A percentile compares a stretch with the other conserved stretches of the same genome.
Conservation (phyloP, 2,329 filamentous ascomycete genomes). For the Fusarium camptoceras region DNA sequence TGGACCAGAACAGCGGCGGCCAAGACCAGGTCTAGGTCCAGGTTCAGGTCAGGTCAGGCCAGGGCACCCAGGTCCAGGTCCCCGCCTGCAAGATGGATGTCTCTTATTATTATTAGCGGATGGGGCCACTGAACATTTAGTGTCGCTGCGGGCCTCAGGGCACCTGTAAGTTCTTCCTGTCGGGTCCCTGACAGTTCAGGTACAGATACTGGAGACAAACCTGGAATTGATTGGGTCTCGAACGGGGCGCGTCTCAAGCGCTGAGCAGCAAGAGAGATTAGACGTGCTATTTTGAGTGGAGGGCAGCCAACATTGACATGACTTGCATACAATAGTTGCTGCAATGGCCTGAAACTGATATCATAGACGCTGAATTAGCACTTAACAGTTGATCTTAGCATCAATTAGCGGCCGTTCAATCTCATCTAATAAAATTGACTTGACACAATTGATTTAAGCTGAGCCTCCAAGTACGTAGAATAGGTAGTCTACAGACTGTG, state of each 20-base stretch:
- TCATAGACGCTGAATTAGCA: slow-evolving; percentile 27
- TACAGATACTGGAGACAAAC: slow-evolving; percentile 22
- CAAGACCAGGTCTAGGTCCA: background rate
- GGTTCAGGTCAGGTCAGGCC: slow-evolving; percentile 5
- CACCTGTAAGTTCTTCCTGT: slow-evolving; percentile 32
- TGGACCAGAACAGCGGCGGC: slow-evolving; percentile 3
- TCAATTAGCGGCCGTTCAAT: background rate
- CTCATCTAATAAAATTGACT: slow-evolving; percentile 5
- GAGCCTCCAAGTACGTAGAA: background rate
- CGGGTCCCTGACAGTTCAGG: slow-evolving; percentile 18
- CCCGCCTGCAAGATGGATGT: slow-evolving; percentile 25
- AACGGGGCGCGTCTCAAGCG: slow-evolving; percentile 41
- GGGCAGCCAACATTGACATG: slow-evolving; percentile 37
- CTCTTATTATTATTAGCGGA: slow-evolving; percentile 42
- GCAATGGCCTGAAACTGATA: slow-evolving; percentile 31
- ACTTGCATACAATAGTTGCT: slow-evolving; percentile 44
- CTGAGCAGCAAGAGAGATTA: slow-evolving; percentile 45
- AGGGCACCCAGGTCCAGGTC: slow-evolving; percentile 41
- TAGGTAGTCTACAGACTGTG: background rate
- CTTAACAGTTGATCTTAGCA: background rate
- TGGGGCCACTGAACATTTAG: slow-evolving; percentile 45
- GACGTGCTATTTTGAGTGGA: slow-evolving; percentile 43
- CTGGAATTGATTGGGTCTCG: slow-evolving; percentile 41
- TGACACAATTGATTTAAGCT: slow-evolving; percentile 13
- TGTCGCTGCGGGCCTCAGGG: slow-evolving; percentile 43